A percentile compares a stretch with the other conserved stretches of the same genome.
Evolutionary conservation across 2,329 filamentous ascomycete genomes (phyloP).

Genomic region (Penicillium occitanis): DNA sequence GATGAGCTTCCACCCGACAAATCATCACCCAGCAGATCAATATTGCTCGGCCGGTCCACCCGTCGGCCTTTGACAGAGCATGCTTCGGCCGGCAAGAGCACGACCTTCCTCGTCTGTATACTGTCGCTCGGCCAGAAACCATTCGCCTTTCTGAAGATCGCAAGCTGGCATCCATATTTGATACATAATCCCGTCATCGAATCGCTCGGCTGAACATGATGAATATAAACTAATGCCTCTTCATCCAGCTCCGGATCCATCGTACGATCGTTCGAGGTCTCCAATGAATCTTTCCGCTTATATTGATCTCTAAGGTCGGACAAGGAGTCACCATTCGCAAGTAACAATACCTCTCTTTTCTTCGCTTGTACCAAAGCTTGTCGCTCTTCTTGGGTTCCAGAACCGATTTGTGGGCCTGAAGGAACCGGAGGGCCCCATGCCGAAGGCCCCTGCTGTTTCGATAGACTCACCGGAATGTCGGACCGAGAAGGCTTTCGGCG

Average conservation of each 20-base stretch:
- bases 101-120: slow-evolving; percentile 76
- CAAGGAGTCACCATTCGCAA: slow-evolving; percentile 43
- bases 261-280: slow-evolving; percentile 29
- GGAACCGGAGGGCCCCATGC: slow-evolving; percentile 46
- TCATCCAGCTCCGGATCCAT: slow-evolving; percentile 56
- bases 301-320: slow-evolving; percentile 39
- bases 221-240: slow-evolving; percentile 85
- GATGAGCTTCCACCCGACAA: slow-evolving; percentile 22
- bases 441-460: slow-evolving; percentile 28
- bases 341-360: slow-evolving; percentile 47
- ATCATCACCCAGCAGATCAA: slow-evolving; percentile 31
- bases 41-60: slow-evolving; percentile 36
- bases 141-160: slow-evolving; percentile 81
- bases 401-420: slow-evolving; percentile 34
- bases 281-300: slow-evolving; percentile 49
- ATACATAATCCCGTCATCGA: slow-evolving; percentile 90
- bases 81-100: slow-evolving; percentile 84
- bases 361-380: slow-evolving; percentile 49
- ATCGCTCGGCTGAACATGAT: slow-evolving; percentile 77
- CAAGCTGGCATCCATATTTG: slow-evolving; percentile 81
- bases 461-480: slow-evolving; percentile 31
- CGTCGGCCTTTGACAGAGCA: slow-evolving; percentile 77
- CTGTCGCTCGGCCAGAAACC: slow-evolving; percentile 93
- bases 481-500: slow-evolving; percentile 41
- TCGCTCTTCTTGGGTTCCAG: slow-evolving; percentile 46